A percentile compares a stretch with the other conserved stretches of the same genome.
These are phyloP conservation scores for Asterella californica DNA, from an alignment of 225 moss, liverwort and hornwort species.

Conservation along the genomic window DNA sequence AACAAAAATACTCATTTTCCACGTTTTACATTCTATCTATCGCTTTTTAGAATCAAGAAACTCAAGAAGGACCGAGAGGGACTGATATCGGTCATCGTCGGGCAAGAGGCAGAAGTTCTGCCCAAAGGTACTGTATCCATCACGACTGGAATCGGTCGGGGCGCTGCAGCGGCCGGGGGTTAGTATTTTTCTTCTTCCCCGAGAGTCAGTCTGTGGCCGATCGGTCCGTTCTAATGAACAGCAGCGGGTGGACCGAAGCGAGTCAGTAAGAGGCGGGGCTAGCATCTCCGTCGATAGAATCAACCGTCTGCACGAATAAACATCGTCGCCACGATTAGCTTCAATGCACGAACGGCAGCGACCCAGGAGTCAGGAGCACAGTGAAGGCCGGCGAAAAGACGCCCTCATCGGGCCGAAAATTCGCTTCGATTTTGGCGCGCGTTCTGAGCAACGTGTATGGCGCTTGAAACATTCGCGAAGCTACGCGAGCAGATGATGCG, in stretches of 20 bases:
- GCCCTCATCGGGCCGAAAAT: background rate
- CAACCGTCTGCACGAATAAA: background rate
- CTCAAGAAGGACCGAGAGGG: too few species aligned
- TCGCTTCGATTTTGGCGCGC: background rate
- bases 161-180: too few species aligned
- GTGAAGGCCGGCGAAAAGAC: background rate
- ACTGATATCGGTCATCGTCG: too few species aligned
- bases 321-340: background rate
- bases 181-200: background rate
- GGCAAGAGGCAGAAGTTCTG: too few species aligned
- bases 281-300: background rate
- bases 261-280: background rate
- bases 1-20: too few species aligned
- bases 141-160: too few species aligned
- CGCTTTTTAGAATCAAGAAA: too few species aligned
- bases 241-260: background rate
- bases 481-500: background rate
- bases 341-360: background rate
- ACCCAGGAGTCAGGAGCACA: background rate
- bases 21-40: too few species aligned
- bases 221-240: background rate
- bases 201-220: background rate
- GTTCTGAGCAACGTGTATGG: background rate
- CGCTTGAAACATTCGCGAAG: background rate
- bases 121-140: too few species aligned